These are phyloP conservation scores for Hibiscus trionum DNA, from an alignment of 345 rosid species.

Conservation along the genomic window DNA sequence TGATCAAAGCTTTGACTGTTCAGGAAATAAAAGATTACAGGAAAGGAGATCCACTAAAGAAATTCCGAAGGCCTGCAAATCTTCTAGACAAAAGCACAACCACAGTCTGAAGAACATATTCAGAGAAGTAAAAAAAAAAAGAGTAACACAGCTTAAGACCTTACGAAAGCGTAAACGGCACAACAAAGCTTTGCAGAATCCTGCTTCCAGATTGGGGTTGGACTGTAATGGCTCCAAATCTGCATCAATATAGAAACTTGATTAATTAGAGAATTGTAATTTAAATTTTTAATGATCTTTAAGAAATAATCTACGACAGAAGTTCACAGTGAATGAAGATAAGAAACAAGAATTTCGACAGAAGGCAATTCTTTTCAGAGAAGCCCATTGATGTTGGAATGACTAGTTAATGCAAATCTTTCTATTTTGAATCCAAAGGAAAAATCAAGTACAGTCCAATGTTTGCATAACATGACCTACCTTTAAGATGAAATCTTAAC, in stretches of 20 bases:
- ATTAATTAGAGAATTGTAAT: slow-evolving; percentile 1
- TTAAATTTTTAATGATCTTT: neutral
- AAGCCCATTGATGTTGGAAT: neutral
- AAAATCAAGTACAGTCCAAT: neutral
- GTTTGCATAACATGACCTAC: neutral
- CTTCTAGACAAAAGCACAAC: slow-evolving; percentile 1
- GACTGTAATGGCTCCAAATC: slow-evolving; percentile 81
- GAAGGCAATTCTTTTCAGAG: neutral
- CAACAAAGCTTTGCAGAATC: slow-evolving; percentile 79
- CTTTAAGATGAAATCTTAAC: neutral
- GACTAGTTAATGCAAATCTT: neutral
- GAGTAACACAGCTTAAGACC: slow-evolving; percentile 70
- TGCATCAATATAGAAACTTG: slow-evolving; percentile 28
- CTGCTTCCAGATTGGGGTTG: slow-evolving; percentile 65
- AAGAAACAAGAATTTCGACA: neutral
- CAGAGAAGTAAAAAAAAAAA: slow-evolving; percentile 10
- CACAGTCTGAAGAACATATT: neutral
- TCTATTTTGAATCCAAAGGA: neutral
- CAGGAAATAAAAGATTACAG: neutral
- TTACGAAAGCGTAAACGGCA: slow-evolving; percentile 99
- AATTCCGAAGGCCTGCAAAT: neutral
- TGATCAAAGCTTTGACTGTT: neutral
- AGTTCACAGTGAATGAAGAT: neutral
- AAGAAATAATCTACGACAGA: neutral
- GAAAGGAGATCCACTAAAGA: slow-evolving; percentile 3